These are phyloP conservation scores for Ceratocystis ficicola DNA, from an alignment of 2,329 filamentous ascomycete genomes.

Conservation along the genomic window DNA sequence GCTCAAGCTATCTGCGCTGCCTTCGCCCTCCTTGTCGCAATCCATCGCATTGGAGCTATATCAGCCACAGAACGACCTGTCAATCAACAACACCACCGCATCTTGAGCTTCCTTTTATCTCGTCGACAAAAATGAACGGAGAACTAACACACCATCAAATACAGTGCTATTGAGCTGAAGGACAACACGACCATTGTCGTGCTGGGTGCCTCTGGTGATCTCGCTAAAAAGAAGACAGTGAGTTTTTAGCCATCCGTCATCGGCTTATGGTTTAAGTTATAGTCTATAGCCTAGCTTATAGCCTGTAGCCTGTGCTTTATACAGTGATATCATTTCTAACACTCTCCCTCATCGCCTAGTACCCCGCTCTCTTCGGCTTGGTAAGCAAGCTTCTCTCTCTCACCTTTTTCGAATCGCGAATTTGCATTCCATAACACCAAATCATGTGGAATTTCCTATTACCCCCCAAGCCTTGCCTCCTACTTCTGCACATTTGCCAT, in stretches of 20 bases:
- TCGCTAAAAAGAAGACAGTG: constrained; percentile 99
- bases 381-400: constrained; percentile 45
- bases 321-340: constrained; percentile 12
- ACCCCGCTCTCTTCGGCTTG: constrained; percentile 91
- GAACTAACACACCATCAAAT: neutral
- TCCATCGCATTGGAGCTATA: constrained; percentile 18
- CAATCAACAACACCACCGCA: neutral
- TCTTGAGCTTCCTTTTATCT: neutral
- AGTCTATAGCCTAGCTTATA: neutral
- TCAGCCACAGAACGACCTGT: constrained; percentile 10
- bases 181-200: constrained; percentile 96
- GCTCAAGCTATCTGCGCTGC: constrained; percentile 10
- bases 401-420: neutral
- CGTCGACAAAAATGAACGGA: neutral
- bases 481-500: neutral
- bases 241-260: constrained; percentile 28
- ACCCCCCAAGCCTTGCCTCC: constrained; percentile 19
- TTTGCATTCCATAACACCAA: neutral
- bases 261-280: neutral
- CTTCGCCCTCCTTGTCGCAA: constrained; percentile 16
- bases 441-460: constrained; percentile 4
- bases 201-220: constrained; percentile 89
- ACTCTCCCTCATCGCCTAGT: constrained; percentile 41
- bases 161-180: constrained; percentile 84
- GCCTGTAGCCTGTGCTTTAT: neutral